These are phyloP conservation scores for Gossypium raimondii DNA, from an alignment of 345 rosid species.

Conservation along the genomic window DNA sequence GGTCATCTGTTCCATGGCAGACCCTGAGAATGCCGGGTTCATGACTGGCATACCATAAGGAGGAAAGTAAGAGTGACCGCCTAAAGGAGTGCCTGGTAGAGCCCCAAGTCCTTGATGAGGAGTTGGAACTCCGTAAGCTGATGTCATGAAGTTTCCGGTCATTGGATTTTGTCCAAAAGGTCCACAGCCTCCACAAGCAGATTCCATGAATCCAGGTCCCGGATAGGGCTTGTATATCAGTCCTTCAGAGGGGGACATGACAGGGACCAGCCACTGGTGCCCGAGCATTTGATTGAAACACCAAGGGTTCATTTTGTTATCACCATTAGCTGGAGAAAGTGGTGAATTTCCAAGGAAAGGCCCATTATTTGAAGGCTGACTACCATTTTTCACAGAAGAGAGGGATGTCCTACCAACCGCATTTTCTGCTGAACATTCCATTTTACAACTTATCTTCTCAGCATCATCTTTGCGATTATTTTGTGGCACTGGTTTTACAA, in stretches of 20 bases:
- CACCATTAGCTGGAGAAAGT: conserved; percentile 22
- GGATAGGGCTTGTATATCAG: conserved; percentile 81
- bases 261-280: conserved; percentile 81
- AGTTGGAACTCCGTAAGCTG: conserved; percentile 40
- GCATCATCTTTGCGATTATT: conserved; percentile 32
- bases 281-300: conserved; percentile 39
- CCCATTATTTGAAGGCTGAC: conserved; percentile 36
- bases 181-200: conserved; percentile 43
- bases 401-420: conserved; percentile 40
- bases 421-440: conserved; percentile 60
- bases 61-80: conserved; percentile 60
- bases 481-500: conserved; percentile 36
- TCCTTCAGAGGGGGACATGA: conserved; percentile 91
- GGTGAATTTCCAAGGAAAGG: conserved; percentile 33
- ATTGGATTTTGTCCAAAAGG: conserved; percentile 45
- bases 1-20: conserved; percentile 47
- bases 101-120: conserved; percentile 45
- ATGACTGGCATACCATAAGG: conserved; percentile 55
- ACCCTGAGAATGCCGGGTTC: conserved; percentile 37
- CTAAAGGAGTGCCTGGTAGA: conserved; percentile 39
- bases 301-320: conserved; percentile 34
- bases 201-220: conserved; percentile 45
- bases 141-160: conserved; percentile 39
- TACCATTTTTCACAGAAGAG: conserved; percentile 31
- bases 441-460: conserved; percentile 35